These are phyloP conservation scores for Saussurea involucrata DNA, from an alignment of 129 eudicot species.

Conservation along the genomic window DNA sequence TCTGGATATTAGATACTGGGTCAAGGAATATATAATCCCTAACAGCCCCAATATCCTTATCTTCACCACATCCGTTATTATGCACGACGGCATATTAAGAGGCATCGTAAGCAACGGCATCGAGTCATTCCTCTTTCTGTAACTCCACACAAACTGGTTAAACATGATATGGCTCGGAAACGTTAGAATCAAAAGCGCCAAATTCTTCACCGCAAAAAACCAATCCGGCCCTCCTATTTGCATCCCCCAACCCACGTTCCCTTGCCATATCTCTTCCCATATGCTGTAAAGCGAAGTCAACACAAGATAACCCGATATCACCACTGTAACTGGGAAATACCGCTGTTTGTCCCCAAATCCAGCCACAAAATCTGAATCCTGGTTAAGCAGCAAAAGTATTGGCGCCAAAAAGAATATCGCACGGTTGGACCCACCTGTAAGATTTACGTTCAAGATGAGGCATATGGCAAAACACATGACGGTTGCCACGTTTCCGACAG, in stretches of 20 bases:
- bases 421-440: constrained; percentile 93
- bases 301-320: constrained; percentile 67
- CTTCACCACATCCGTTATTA: constrained; percentile 81
- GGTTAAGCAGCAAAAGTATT: constrained; percentile 77
- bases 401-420: constrained; percentile 98
- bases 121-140: constrained; percentile 64
- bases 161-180: constrained; percentile 87
- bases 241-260: constrained; percentile 88
- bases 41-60: constrained; percentile 86
- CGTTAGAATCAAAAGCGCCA: constrained; percentile 79
- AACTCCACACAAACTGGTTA: constrained; percentile 95
- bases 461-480: constrained; percentile 94
- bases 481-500: constrained; percentile 96
- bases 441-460: constrained; percentile 75
- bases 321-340: constrained; percentile 87
- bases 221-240: constrained; percentile 95
- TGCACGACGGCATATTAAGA: constrained; percentile 71
- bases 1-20: constrained; percentile 89
- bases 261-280: constrained; percentile 97
- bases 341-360: constrained; percentile 99
- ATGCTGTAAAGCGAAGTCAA: constrained; percentile 74
- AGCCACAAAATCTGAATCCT: constrained; percentile 93
- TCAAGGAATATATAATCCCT: constrained; percentile 81
- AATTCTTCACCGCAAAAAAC: constrained; percentile 85
- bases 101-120: constrained; percentile 80